Percentiles rank a stretch among this genome's conserved stretches.
Evolutionary conservation across 2,329 filamentous ascomycete genomes (phyloP).

Genomic region (Arthrobotrys conoides): DNA sequence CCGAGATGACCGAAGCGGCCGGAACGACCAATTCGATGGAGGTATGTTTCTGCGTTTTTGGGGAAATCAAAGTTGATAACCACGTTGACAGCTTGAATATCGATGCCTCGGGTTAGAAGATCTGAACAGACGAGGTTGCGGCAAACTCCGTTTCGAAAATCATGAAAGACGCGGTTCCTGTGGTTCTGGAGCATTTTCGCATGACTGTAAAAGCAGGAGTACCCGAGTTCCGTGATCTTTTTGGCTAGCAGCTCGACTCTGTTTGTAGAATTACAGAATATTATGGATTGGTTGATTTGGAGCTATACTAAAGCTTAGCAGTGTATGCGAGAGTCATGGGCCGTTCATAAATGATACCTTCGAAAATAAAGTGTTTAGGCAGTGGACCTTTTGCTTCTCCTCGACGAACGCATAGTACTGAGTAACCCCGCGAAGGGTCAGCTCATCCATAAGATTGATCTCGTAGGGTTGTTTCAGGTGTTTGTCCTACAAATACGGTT

Average conservation of each 20-base stretch:
- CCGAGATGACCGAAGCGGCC: constrained; percentile 97
- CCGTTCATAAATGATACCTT: constrained; percentile 69
- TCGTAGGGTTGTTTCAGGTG: constrained; percentile 97
- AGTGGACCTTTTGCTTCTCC: constrained; percentile 99
- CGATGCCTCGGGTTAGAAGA: constrained; percentile 96
- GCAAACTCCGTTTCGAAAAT: constrained; percentile 97
- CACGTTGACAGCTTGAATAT: constrained; percentile 99
- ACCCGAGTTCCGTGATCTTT: constrained; percentile 98
- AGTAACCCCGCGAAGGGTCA: constrained; percentile 96
- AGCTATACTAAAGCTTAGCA: too few species aligned
- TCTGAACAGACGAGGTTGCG: constrained; percentile 98
- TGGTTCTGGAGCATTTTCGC: constrained; percentile 97
- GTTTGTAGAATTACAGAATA: constrained; percentile 99
- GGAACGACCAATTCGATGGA: constrained; percentile 97
- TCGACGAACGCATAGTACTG: constrained; percentile 99
- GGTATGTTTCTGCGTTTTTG: constrained; percentile 98
- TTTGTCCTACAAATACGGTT: constrained; percentile 76
- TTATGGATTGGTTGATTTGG: constrained; percentile 99
- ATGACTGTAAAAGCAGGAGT: constrained; percentile 99
- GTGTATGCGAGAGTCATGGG: background rate
- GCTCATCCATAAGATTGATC: constrained; percentile 99
- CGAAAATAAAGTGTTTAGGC: constrained; percentile 97
- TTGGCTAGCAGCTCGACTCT: constrained; percentile 97
- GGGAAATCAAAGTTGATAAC: constrained; percentile 99
- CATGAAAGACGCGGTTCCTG: constrained; percentile 98